Base-by-base conservation (phyloP, 2,329 filamentous ascomycete genomes). In the Diaporthe vexans region DNA sequence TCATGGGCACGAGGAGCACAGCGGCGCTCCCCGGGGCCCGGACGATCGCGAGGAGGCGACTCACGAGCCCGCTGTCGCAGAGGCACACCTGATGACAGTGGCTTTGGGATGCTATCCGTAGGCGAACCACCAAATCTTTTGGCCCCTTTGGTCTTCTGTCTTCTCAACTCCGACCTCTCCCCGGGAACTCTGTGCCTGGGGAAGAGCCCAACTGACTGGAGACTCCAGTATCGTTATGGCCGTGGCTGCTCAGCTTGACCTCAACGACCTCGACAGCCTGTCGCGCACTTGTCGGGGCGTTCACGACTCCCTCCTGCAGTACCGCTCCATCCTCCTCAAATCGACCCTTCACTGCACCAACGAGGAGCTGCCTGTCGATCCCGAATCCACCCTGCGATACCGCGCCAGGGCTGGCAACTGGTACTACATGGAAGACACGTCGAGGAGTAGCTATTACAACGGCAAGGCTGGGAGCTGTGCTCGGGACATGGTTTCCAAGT, bases 181-280 rank as follows among this genome's bases (percentile, higher is more conserved):
- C 76, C 33, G 72, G 74, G 56, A 19, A 26, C 15, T 33, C 19
- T 43, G 63, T 35, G 63, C 68, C 77, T 69, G 72, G 63, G 52
- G 21, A 43, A 58, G 71, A 57, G 73, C 68, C 59, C 75, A 57
- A 75, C 76, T 76, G 73, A 76, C 76, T 73, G 71, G 71, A 63
- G 19, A 72, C 35, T 73, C 57, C 85, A 98, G 95, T 79, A 91
- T 98, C 81, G 91, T 94, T 78, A 90, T 91, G 77, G 90, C 93
- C 79, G 90, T 98, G 77, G 93, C 94, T 65, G 89, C 91, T 43
- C 89, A 90, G 78, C 91, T 98, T 81, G 96, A 98, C 82, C 90
- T 98, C 68, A 98, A 96, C 82, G 93, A 94, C 19, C 90, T 98
- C 79, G 93, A 97, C 82, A 92, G 93, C 77, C 90, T 98, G 26